Conservation (phyloP, 176 grass and related monocot genomes). For the Typha latifolia region DNA sequence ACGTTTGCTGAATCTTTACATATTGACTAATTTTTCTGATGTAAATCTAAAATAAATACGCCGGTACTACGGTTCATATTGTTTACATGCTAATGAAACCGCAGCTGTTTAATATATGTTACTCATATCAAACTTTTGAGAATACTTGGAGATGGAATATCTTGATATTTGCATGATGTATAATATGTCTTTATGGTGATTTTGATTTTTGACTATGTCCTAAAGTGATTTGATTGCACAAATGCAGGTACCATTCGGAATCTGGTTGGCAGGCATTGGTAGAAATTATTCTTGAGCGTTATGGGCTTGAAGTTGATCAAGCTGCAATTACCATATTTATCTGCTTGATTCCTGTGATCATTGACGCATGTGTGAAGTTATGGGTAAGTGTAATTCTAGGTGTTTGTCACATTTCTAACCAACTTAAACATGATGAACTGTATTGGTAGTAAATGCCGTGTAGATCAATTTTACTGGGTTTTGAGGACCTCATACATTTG, state of each 20-base stretch:
- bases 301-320: constrained; percentile 73
- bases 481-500: too few species aligned
- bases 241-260: constrained; percentile 82
- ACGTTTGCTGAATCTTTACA: constrained; percentile 24
- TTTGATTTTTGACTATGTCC: constrained; percentile 8
- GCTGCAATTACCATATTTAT: constrained; percentile 76
- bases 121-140: too few species aligned
- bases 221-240: constrained; percentile 8
- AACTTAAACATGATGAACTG: constrained; percentile 9
- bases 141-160: background rate
- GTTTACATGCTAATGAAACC: constrained; percentile 1
- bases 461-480: background rate
- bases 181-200: background rate
- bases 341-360: constrained; percentile 63
- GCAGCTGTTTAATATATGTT: too few species aligned
- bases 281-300: constrained; percentile 76
- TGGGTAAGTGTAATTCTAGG: constrained; percentile 45
- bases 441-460: background rate
- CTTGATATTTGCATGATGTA: background rate
- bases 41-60: background rate
- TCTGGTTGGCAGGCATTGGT: constrained; percentile 69
- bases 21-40: background rate
- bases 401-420: background rate
- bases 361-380: constrained; percentile 80
- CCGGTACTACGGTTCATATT: background rate